Evolutionary conservation across 2,329 filamentous ascomycete species (phyloP).

Genomic region (Ramularia endophylla): DNA sequence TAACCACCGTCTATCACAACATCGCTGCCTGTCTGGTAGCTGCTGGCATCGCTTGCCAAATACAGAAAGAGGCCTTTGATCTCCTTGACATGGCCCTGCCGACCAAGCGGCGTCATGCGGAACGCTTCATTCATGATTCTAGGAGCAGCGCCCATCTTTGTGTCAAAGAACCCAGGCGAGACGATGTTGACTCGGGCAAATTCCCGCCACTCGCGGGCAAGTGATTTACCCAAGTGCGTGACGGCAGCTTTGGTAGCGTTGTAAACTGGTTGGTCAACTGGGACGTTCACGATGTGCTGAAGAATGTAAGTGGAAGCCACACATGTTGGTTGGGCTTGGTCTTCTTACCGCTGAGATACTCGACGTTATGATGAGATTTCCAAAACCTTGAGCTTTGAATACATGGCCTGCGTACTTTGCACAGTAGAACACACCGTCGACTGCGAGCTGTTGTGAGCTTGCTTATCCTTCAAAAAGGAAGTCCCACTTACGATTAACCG

Average conservation of each 20-base stretch:
- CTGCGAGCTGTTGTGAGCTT: slow-evolving; percentile 12
- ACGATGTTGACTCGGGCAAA: slow-evolving; percentile 53
- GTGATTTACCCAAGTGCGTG: slow-evolving; percentile 50
- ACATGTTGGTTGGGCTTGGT: no score
- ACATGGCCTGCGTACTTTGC: slow-evolving; percentile 38
- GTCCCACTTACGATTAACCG: slow-evolving; percentile 45
- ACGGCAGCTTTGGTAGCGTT: slow-evolving; percentile 53
- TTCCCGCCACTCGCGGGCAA: slow-evolving; percentile 53
- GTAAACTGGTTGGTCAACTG: slow-evolving; percentile 52
- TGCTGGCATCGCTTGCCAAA: slow-evolving; percentile 29
- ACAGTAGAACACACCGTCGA: slow-evolving; percentile 37
- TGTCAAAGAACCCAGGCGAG: slow-evolving; percentile 51
- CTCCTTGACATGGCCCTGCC: slow-evolving; percentile 29
- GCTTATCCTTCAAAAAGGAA: background rate
- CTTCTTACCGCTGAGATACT: slow-evolving; percentile 31
- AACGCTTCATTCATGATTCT: slow-evolving; percentile 42
- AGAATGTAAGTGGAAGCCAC: no score
- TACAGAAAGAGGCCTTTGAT: slow-evolving; percentile 32
- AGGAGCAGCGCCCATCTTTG: slow-evolving; percentile 48
- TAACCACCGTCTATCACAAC: slow-evolving; percentile 32
- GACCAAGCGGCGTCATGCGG: slow-evolving; percentile 46
- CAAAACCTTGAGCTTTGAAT: slow-evolving; percentile 40
- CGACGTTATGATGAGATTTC: slow-evolving; percentile 46
- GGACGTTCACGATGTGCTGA: slow-evolving; percentile 33
- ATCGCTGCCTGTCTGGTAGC: slow-evolving; percentile 30